These are phyloP conservation scores for Magnaporthiopsis rhizophila DNA, from an alignment of 2,329 filamentous ascomycete species.

Conservation along the genomic window DNA sequence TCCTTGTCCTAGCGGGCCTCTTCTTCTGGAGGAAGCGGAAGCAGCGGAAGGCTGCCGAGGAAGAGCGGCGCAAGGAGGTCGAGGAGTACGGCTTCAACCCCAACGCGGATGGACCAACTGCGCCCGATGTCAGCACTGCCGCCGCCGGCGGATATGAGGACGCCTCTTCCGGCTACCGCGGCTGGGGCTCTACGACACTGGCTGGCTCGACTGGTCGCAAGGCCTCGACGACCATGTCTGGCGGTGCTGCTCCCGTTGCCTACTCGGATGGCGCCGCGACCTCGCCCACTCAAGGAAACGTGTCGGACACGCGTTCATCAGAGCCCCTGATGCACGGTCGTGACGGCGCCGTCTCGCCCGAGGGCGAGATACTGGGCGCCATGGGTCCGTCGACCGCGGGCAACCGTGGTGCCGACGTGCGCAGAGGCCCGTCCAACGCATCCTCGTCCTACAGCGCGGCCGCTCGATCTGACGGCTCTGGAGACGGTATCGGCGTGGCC, in stretches of 20 bases:
- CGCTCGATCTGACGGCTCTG: conserved; percentile 62
- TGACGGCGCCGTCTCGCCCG: conserved; percentile 46
- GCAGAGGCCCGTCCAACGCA: conserved; percentile 86
- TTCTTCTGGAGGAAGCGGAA: conserved; percentile 88
- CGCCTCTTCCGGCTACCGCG: conserved; percentile 72
- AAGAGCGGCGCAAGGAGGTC: conserved; percentile 87
- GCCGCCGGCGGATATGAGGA: conserved; percentile 60
- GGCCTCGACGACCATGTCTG: conserved; percentile 81
- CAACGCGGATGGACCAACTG: conserved; percentile 75
- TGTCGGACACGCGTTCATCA: conserved; percentile 61
- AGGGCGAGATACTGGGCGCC: conserved; percentile 75
- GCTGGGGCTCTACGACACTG: conserved; percentile 78
- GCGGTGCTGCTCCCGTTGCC: conserved; percentile 54
- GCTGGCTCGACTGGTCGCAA: conserved; percentile 67
- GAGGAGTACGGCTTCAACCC: conserved; percentile 97
- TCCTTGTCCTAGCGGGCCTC: conserved; percentile 68
- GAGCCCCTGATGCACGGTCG: conserved; percentile 48
- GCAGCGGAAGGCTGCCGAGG: conserved; percentile 74
- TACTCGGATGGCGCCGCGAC: conserved; percentile 59
- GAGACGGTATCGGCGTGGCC: conserved; percentile 38
- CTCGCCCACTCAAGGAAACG: conserved; percentile 57
- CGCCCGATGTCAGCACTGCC: conserved; percentile 38
- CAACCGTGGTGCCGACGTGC: conserved; percentile 62
- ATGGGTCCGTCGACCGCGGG: conserved; percentile 65
- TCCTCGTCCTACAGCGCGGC: conserved; percentile 90